A percentile compares a stretch with the other conserved stretches of the same genome.
phyloP scores from a whole-genome alignment of 2,329 filamentous ascomycete species.

The Calonectria fujianensis region DNA sequence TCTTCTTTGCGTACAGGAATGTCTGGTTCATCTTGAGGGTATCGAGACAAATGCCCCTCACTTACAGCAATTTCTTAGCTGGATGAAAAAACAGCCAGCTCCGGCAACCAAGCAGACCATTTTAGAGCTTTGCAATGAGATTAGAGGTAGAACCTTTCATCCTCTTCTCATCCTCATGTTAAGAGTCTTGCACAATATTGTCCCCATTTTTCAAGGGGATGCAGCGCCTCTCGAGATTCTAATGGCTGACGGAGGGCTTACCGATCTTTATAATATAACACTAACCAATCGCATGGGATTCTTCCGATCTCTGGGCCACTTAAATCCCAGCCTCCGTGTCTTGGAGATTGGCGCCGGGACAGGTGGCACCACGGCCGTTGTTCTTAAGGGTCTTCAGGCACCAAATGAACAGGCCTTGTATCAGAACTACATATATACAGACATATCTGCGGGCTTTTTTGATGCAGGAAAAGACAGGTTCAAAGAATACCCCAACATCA shows the following conservation, averaged over 20 bases:
- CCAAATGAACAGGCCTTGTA: slow-evolving; percentile 19
- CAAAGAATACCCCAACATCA: slow-evolving; percentile 44
- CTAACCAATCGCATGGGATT: slow-evolving; percentile 29
- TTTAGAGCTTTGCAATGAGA: not conserved
- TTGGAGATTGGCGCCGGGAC: slow-evolving; percentile 58
- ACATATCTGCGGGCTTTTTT: slow-evolving; percentile 58
- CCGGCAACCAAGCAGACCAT: not conserved
- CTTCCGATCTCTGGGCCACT: slow-evolving; percentile 32
- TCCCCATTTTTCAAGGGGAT: slow-evolving; percentile 34
- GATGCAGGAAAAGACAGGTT: slow-evolving; percentile 48
- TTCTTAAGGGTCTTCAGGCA: slow-evolving; percentile 49
- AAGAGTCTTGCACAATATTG: slow-evolving; percentile 33
- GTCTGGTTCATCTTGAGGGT: slow-evolving; percentile 23
- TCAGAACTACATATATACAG: slow-evolving; percentile 55
- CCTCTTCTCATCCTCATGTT: slow-evolving; percentile 23
- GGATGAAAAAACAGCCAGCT: slow-evolving; percentile 38
- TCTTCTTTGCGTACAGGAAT: slow-evolving; percentile 30
- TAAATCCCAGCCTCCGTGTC: slow-evolving; percentile 48
- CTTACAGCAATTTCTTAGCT: slow-evolving; percentile 30
- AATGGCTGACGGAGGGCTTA: slow-evolving; percentile 22
- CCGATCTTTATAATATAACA: not conserved
- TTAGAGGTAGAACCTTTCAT: not conserved
- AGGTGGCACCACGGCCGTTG: slow-evolving; percentile 57
- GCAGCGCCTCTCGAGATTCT: slow-evolving; percentile 38
- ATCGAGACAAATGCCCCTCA: slow-evolving; percentile 19